Evolutionary conservation across 192 early-diverging fungal genomes (phyloP).

Genomic region (Haplosporangium gracile): DNA sequence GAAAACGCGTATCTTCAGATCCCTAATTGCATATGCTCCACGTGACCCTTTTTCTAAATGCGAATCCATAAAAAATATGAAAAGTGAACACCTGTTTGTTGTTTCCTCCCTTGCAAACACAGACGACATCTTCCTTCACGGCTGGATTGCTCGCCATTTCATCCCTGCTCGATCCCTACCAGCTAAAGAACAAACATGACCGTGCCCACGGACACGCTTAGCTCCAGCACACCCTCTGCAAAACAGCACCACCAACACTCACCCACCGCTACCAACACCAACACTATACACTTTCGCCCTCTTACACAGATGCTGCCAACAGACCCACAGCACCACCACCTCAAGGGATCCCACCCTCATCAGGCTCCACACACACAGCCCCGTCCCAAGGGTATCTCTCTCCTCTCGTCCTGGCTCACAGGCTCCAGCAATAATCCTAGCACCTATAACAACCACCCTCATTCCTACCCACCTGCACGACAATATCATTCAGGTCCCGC

Average conservation of each 20-base stretch:
- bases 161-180: not conserved
- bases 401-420: slow-evolving; percentile 42
- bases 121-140: not conserved
- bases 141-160: not conserved
- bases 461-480: not conserved
- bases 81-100: not conserved
- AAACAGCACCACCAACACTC: not conserved
- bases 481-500: not conserved
- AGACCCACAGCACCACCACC: slow-evolving; percentile 20
- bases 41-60: not conserved
- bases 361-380: not conserved
- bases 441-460: not conserved
- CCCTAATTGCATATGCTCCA: not conserved
- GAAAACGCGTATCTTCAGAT: not conserved
- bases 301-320: slow-evolving; percentile 35
- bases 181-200: slow-evolving; percentile 11
- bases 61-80: not conserved
- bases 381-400: slow-evolving; percentile 19
- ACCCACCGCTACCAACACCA: not conserved
- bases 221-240: not conserved
- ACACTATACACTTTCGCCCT: slow-evolving; percentile 19
- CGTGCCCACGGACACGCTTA: slow-evolving; percentile 26
- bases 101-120: not conserved
- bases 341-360: slow-evolving; percentile 15
- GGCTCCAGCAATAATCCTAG: not conserved